These are phyloP conservation scores for Penicillium macrosclerotiorum DNA, from an alignment of 495 filamentous ascomycete species.

Conservation along the genomic window DNA sequence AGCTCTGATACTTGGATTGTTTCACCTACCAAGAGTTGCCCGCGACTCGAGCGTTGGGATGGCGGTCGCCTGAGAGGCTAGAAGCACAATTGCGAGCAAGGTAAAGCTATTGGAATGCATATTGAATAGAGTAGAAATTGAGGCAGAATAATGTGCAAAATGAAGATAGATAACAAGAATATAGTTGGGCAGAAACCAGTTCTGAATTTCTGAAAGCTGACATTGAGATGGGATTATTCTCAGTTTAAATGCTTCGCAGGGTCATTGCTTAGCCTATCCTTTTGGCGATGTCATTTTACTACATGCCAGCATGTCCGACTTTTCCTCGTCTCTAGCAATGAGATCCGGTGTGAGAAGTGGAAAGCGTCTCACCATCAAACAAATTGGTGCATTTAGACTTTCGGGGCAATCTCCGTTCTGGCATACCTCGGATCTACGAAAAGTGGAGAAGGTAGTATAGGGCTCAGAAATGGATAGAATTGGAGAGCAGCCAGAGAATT, in stretches of 20 bases:
- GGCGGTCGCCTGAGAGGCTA: constrained; percentile 15
- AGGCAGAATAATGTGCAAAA: not conserved
- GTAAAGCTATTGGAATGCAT: constrained; percentile 12
- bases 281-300: too few species aligned
- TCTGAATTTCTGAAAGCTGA: too few species aligned
- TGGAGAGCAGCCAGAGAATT: not conserved
- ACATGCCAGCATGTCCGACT: not conserved
- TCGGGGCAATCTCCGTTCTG: constrained; percentile 2
- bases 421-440: not conserved
- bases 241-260: not conserved
- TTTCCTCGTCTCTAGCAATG: not conserved
- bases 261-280: too few species aligned
- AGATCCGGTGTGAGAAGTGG: not conserved
- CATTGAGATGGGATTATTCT: not conserved
- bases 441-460: not conserved
- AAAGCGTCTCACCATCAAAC: not conserved
- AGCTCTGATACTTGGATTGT: too few species aligned
- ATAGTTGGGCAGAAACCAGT: not conserved
- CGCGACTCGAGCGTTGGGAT: constrained; percentile 12
- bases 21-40: constrained; percentile 17
- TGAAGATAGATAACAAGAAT: too few species aligned
- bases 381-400: not conserved
- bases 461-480: not conserved
- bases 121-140: not conserved
- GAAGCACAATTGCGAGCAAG: constrained; percentile 3